Percentiles rank a stretch among this genome's conserved stretches.
Conservation (phyloP, 1,284 basidiomycete genomes). For the Bondarzewia mesenterica region DNA sequence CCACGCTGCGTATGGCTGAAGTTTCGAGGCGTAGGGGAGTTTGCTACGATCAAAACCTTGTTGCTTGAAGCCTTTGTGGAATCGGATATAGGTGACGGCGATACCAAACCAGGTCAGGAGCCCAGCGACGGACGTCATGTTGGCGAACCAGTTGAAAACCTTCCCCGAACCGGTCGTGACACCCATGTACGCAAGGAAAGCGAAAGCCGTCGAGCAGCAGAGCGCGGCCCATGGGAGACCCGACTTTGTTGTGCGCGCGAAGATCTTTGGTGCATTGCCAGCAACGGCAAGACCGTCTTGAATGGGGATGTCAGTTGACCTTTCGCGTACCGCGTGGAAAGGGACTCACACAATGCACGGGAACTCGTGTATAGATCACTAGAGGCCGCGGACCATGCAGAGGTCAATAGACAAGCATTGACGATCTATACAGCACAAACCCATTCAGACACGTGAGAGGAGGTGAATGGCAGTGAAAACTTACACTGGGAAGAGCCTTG, state of each 20-base stretch:
- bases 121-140: constrained; percentile 52
- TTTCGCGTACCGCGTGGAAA: neutral
- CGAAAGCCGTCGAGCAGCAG: constrained; percentile 62
- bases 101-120: constrained; percentile 85
- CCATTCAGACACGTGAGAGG: neutral
- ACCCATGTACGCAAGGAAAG: constrained; percentile 66
- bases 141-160: constrained; percentile 58
- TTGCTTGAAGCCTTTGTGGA: constrained; percentile 66
- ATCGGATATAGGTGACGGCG: constrained; percentile 71
- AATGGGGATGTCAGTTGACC: neutral
- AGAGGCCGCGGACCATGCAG: constrained; percentile 82
- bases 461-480: neutral
- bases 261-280: constrained; percentile 76
- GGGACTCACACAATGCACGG: constrained; percentile 63
- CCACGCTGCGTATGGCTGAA: constrained; percentile 71
- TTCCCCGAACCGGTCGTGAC: constrained; percentile 49
- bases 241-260: constrained; percentile 55
- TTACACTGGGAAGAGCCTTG: constrained; percentile 50
- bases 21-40: constrained; percentile 59
- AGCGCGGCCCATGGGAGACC: constrained; percentile 78
- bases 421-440: constrained; percentile 43
- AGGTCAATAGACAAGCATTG: constrained; percentile 80
- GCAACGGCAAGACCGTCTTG: constrained; percentile 69
- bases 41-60: constrained; percentile 63
- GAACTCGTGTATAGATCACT: constrained; percentile 80